Evolutionary conservation across 202 grass and related monocot species (phyloP).

Genomic region (Panicum hallii): DNA sequence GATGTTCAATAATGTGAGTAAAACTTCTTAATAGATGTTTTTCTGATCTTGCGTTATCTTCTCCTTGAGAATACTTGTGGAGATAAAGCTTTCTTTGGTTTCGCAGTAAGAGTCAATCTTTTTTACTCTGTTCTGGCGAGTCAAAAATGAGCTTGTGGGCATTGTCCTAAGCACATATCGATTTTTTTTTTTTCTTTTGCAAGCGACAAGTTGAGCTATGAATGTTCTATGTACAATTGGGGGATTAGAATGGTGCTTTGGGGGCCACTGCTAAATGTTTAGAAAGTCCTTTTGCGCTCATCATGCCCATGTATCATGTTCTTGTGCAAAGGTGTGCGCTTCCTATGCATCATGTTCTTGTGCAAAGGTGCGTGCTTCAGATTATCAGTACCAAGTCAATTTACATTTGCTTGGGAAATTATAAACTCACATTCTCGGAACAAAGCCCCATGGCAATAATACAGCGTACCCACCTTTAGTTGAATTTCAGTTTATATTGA

Average conservation of each 20-base stretch:
- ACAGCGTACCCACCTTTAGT: neutral
- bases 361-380: neutral
- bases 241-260: neutral
- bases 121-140: neutral
- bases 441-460: neutral
- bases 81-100: neutral
- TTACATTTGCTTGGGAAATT: constrained; percentile 5
- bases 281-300: neutral
- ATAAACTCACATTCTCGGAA: constrained; percentile 1
- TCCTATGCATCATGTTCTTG: neutral
- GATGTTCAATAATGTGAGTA: constrained; percentile 71
- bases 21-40: neutral
- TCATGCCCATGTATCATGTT: neutral
- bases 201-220: neutral
- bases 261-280: neutral
- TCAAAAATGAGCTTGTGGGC: too few relatives aligned
- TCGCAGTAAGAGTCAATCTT: neutral
- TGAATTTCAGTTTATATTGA: neutral
- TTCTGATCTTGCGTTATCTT: neutral
- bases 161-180: neutral
- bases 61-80: neutral
- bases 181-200: neutral
- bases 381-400: neutral
- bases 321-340: neutral
- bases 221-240: neutral